Evolutionary conservation across 1,284 basidiomycete species (phyloP), one percentile per base, ranked within the genome.

Genomic region (Cutaneotrichosporon sp.): DNA sequence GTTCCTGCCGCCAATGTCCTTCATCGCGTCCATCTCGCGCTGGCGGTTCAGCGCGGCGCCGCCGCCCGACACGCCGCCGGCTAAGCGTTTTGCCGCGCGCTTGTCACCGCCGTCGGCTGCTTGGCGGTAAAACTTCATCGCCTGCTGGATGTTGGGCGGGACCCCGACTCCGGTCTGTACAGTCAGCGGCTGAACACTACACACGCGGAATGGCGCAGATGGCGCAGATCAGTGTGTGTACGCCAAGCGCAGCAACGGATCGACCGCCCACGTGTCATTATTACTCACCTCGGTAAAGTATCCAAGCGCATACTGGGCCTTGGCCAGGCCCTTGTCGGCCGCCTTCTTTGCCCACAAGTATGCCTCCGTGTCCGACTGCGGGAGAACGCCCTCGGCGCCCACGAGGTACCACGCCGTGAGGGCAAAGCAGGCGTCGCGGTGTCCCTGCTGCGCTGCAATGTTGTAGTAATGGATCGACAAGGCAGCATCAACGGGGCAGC

Each of bases 391-490:
- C 0, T 95, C 92, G 7, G 95, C 97, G 60, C 97, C 97, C 66
- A 99, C 96, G 68, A 99, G 89, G 77, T 99, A 99, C 96, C 96
- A 99, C 10, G 96, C 95, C 11, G 96, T 98, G 40, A 99, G 85
- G 3, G 96, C 96, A 77, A 99, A 99, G 80, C 95, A 98, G 0
- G 96, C 94, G 75, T 99, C 96, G 21, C 90, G 89, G 77, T 99
- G 97, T 72, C 89, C 89, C 82, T 98, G 95, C 79, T 98, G 96
- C 2, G 96, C 97, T 30, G 95, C 94, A 70, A 97, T 97, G 76
- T 97, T 95, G 93, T 99, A 99, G 82, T 98, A 99, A 82, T 99
- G 96, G 74, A 99, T 99, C 57, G 91, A 95, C 64, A 99, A 84
- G 21, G 97, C 96, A 1, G 94, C 88, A 78, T 99, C 96, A 76